Base-by-base conservation (phyloP, 345 rosid species). In the Populus nigra region DNA sequence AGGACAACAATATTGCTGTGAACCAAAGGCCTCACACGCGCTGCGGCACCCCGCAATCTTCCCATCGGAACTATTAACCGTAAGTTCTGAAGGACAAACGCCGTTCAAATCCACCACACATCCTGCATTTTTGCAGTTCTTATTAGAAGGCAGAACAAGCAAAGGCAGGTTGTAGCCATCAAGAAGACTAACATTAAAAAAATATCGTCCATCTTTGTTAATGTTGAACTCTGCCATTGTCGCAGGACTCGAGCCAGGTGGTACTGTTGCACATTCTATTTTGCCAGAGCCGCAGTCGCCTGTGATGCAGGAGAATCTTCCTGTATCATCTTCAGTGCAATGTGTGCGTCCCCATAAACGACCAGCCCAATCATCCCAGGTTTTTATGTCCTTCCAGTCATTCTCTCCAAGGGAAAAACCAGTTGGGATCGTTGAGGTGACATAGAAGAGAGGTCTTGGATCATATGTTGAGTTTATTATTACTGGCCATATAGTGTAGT, bases 161-260 rank as follows among this genome's bases (percentile, higher is more conserved):
- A 95, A 31, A 10, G 98, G 93, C 27, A 95, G 88, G 84, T 95
- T 95, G 91, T 91, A 95, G 45, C 99, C 99, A 65, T 93, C 97
- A 1, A 95, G 97, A 61, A 95, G 86, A 77, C 99, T 93, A 0
- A 93, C 96, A 72, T 95, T 93, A 65, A 87, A 95, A 80, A 74
- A 93, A 77, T 95, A 97, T 0, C 82, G 83, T 0, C 92, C 97
- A 0, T 89, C 91, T 10, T 96, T 94, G 77, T 88, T 88, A 10
- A 95, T 88, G 47, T 86, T 91, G 85, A 93, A 92, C 73, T 95
- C 99, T 1, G 94, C 94, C 0, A 93, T 84, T 0, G 97, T 92
- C 6, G 96, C 91, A 1, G 99, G 99, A 1, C 97, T 94, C 10
- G 79, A 98, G 20, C 96, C 90, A 36, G 73, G 87, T 39, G 41